Evolutionary conservation across 257 asterid genomes (phyloP).

Genomic region (Nicotiana undulata): DNA sequence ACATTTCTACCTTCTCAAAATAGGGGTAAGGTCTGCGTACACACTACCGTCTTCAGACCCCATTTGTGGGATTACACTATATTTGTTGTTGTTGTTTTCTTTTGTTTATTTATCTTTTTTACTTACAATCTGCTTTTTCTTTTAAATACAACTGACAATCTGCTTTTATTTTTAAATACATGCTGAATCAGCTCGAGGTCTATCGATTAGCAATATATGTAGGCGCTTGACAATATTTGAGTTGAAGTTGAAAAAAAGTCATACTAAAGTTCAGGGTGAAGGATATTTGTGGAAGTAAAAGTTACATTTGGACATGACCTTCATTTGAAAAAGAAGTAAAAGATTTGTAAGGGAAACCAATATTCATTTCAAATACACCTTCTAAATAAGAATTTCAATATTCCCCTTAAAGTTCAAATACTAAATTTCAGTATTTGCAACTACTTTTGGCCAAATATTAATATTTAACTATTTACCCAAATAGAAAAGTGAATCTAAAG

Average conservation of each 20-base stretch:
- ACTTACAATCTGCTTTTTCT: no score
- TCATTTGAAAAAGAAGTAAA: neutral
- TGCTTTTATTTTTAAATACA: neutral
- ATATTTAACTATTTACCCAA: neutral
- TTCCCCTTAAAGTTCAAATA: neutral
- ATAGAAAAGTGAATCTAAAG: neutral
- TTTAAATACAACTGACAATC: no score
- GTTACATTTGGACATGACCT: neutral
- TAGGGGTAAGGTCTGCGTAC: no score
- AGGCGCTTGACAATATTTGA: neutral
- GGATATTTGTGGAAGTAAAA: neutral
- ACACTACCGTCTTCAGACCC: no score
- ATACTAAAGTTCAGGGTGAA: neutral
- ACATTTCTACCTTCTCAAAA: no score
- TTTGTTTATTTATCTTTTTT: no score
- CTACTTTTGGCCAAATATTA: neutral
- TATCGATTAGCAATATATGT: neutral
- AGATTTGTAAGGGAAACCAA: neutral
- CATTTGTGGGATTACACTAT: no score
- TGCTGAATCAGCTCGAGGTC: neutral
- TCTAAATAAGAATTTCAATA: neutral
- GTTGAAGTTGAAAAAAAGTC: neutral
- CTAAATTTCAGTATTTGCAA: neutral
- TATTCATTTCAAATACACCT: neutral
- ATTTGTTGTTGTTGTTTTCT: no score